Base-by-base conservation (phyloP, 257 asterid genomes). In the Ophiorrhiza pumila region DNA sequence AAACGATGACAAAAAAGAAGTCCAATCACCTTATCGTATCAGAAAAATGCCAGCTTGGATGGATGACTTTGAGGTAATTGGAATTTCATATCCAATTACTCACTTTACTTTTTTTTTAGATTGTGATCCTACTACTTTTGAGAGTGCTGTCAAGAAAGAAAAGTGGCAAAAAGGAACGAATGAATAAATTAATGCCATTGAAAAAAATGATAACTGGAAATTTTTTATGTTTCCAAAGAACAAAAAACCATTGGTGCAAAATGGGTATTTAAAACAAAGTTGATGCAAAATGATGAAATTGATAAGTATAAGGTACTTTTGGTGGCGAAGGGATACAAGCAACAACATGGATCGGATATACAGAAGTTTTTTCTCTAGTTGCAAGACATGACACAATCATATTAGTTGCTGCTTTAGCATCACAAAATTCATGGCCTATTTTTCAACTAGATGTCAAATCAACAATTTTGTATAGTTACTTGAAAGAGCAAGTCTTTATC, bases 341-440 rank as follows among this genome's bases (percentile, higher is more conserved):
- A 46, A 25, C 5, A 47, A 11, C n/a, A 43, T 23, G 57, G 57
- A 11, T 43, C 2, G 56, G 42, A 3, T 68, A 49, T 8, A 50
- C 1, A 4, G 50, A 69, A 46, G 63, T 69, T 7, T 50, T 69
- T 49, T 7, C 35, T 7, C 62, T 12, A 2, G 34, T 50, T 42
- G 63, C 23, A 1, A 32, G 63, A 11, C 31, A 14, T 31, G 49
- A 50, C 8, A 68, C 62, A 1, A 22, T 67, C 6, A 46, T 13
- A 12, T 46, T 67, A 17, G 43, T 67, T 3, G 11, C 46, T 2
- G 22, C 59, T n/a, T 47, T 68, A 20, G 62, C 62, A 20, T 34
- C 73, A 7, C 47, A 68, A 29, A 68, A 50, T 18, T 25, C 53
- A 31, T 68, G 45, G 61, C 29, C 29, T 4, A 68, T 68, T 29